These are phyloP conservation scores for Paspalum vaginatum DNA, from an alignment of 176 grass and related monocot species.

Conservation along the genomic window DNA sequence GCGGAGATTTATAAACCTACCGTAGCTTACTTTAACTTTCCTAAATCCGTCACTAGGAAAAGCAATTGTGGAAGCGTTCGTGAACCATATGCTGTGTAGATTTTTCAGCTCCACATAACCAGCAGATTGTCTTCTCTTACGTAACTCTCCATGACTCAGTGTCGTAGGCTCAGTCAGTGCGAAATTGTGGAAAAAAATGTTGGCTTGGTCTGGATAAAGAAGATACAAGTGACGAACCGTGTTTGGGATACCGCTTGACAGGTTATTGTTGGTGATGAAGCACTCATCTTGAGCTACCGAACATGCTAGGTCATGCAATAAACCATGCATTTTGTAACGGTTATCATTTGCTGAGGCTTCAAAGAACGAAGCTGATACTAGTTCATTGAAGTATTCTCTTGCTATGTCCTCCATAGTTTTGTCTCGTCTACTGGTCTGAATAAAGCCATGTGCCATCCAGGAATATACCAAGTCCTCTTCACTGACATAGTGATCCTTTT, in stretches of 20 bases:
- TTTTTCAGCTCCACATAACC: background rate
- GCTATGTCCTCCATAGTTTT: background rate
- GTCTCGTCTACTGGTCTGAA: background rate
- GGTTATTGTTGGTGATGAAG: background rate
- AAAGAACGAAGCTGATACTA: slow-evolving; percentile 1
- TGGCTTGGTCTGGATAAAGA: slow-evolving; percentile 5
- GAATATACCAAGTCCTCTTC: background rate
- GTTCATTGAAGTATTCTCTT: background rate
- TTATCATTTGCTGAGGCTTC: background rate
- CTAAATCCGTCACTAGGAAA: background rate
- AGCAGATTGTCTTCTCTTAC: background rate
- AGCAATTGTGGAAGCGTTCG: background rate
- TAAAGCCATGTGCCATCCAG: slow-evolving; percentile 5
- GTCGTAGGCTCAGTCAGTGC: background rate
- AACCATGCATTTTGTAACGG: slow-evolving; percentile 1
- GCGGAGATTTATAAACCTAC: background rate
- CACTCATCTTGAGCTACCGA: background rate
- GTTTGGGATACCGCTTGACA: background rate
- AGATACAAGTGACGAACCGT: background rate
- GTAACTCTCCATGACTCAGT: background rate
- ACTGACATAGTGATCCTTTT: background rate
- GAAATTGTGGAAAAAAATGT: background rate
- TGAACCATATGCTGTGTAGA: background rate
- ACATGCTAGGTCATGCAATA: slow-evolving; percentile 13
- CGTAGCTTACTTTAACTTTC: background rate